Evolutionary conservation across 371 early-diverging fungal genomes (phyloP).

Genomic region (Syncephalastrum monosporum): DNA sequence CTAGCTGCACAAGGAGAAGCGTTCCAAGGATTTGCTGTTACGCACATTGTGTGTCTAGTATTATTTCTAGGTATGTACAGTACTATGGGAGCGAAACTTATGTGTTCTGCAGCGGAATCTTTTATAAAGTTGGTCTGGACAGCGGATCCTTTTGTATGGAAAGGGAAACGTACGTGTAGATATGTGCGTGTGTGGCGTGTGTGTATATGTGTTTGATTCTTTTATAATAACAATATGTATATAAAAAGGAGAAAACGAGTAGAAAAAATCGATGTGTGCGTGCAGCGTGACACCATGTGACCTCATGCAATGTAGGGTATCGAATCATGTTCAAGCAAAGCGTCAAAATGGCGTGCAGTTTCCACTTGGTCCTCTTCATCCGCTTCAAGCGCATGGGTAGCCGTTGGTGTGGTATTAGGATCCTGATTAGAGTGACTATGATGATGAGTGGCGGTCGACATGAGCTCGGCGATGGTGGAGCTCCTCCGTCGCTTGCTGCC

Average conservation of each 20-base stretch:
- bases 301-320: conserved; percentile 50
- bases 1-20: too few relatives aligned
- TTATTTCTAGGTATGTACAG: too few relatives aligned
- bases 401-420: too few relatives aligned
- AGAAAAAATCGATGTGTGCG: conserved; percentile 1
- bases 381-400: neutral
- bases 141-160: neutral
- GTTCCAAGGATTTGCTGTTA: too few relatives aligned
- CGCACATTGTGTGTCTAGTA: too few relatives aligned
- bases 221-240: conserved; percentile 1
- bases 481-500: conserved; percentile 12
- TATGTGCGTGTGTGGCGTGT: conserved; percentile 5
- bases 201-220: conserved; percentile 1
- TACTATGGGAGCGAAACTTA: neutral
- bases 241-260: neutral
- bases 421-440: too few relatives aligned
- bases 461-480: conserved; percentile 3
- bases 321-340: conserved; percentile 31
- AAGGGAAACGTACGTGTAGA: neutral
- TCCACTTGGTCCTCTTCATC: conserved; percentile 10
- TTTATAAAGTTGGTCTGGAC: neutral
- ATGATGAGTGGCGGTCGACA: too few relatives aligned
- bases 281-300: neutral
- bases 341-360: conserved; percentile 43
- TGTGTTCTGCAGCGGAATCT: conserved; percentile 1